Evolutionary conservation across 345 rosid species (phyloP), one percentile per base, ranked within the genome.

Genomic region (Passiflora organensis): DNA sequence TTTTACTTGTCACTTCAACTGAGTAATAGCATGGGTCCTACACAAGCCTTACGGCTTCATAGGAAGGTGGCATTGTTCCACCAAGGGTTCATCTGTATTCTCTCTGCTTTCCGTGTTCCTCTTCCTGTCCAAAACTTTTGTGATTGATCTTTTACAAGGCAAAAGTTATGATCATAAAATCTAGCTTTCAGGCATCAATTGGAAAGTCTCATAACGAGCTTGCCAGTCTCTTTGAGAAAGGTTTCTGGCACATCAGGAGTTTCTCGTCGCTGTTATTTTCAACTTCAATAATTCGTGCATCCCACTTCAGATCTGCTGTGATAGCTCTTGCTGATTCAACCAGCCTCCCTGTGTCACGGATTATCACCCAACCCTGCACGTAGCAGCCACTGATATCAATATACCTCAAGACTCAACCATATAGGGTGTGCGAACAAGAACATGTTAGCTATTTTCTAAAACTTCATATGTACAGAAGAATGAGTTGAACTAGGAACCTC

Each of bases 321-420:
- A 82, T 69, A 34, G 78, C 68, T 79, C 99, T 94, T 19, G 85
- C 94, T 23, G 67, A 64, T 69, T 94, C 96, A n/a, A 94, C 72
- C 6, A 87, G 80, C 21, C 78, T 64, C 17, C 72, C 76, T 13
- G 85, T 75, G 71, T 94, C 99, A 1, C 81, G 91, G 62, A 94
- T 75, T 58, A 94, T 83, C 52, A 87, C 82, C 99, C 99, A 94
- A 53, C 99, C 99, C 99, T 94, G 82, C 70, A 67, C n/a, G n/a
- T n/a, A n/a, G 36, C 67, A 60, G 58, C 32, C 43, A 53, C 19
- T n/a, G n/a, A n/a, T n/a, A n/a, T n/a, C n/a, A n/a, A n/a, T n/a
- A n/a, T n/a, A n/a, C n/a, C n/a, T n/a, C n/a, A n/a, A n/a, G n/a
- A n/a, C n/a, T n/a, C n/a, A n/a, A n/a, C n/a, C n/a, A n/a, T n/a